Percentiles rank a stretch among this genome's conserved stretches.
Conservation (phyloP, 2,329 filamentous ascomycete genomes). For the Talaromyces verruculosus region DNA sequence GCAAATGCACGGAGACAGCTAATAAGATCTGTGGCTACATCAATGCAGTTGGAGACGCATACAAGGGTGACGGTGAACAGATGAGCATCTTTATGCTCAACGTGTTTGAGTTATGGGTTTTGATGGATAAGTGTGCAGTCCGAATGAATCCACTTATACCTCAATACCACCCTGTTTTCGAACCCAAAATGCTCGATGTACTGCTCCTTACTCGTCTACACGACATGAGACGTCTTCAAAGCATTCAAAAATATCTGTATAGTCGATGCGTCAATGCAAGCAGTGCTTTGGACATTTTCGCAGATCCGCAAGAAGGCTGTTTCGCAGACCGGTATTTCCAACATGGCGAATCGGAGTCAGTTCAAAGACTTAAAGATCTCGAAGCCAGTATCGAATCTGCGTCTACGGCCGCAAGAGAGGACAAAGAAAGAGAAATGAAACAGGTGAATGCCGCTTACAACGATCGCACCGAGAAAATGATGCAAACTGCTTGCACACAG, state of each 20-base stretch:
- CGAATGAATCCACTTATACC: conserved; percentile 49
- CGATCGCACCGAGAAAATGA: conserved; percentile 37
- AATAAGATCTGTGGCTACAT: too few species aligned
- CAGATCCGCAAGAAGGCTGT: conserved; percentile 42
- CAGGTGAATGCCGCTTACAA: conserved; percentile 38
- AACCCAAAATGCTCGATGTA: conserved; percentile 52
- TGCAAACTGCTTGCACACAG: conserved; percentile 34
- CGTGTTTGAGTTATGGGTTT: conserved; percentile 59
- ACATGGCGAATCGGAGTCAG: background rate
- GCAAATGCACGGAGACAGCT: too few species aligned
- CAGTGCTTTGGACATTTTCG: conserved; percentile 49
- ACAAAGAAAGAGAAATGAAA: conserved; percentile 28
- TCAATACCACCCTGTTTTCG: conserved; percentile 55
- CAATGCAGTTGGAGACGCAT: conserved; percentile 35
- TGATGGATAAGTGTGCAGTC: conserved; percentile 53
- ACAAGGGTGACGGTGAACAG: conserved; percentile 49
- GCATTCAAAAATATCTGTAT: conserved; percentile 53
- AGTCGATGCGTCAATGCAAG: conserved; percentile 34
- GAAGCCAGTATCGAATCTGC: background rate
- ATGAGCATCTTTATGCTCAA: conserved; percentile 56
- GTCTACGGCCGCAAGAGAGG: background rate
- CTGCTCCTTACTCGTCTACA: conserved; percentile 51
- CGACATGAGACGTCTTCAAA: conserved; percentile 54
- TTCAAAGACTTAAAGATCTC: background rate
- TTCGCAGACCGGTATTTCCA: conserved; percentile 52